Percentiles rank a stretch among this genome's conserved stretches.
phyloP scores from a whole-genome alignment of 2,329 filamentous ascomycete genomes.

The Fusarium euwallaceae region DNA sequence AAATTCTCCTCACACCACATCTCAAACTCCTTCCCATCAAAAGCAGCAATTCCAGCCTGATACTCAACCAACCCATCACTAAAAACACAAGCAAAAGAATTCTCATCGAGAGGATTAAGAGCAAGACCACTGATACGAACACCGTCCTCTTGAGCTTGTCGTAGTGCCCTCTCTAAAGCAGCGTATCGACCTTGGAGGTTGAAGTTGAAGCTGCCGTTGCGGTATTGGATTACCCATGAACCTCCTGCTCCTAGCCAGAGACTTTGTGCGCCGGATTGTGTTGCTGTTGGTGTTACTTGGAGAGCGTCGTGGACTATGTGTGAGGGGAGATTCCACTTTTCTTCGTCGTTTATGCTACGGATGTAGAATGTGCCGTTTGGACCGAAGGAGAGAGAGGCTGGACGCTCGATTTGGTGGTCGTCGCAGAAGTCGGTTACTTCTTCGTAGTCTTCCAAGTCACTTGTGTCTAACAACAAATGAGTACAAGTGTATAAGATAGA shows the following conservation, averaged over 20 bases:
- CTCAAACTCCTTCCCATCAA: constrained; percentile 28
- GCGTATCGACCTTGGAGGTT: constrained; percentile 35
- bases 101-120: constrained; percentile 26
- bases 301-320: constrained; percentile 10
- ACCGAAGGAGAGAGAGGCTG: constrained; percentile 38
- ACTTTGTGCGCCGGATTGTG: constrained; percentile 16
- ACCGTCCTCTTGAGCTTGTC: constrained; percentile 5
- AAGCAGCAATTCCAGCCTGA: constrained; percentile 12
- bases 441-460: constrained; percentile 37
- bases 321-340: constrained; percentile 34
- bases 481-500: not conserved
- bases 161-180: constrained; percentile 7
- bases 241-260: constrained; percentile 40
- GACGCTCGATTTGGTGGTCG: constrained; percentile 39
- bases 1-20: constrained; percentile 38
- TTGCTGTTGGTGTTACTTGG: constrained; percentile 13
- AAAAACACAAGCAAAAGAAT: constrained; percentile 31
- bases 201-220: constrained; percentile 28
- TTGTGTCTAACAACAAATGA: constrained; percentile 17
- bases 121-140: constrained; percentile 29
- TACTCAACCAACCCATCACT: constrained; percentile 27
- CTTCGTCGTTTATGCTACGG: constrained; percentile 25
- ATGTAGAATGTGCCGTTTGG: constrained; percentile 34
- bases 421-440: constrained; percentile 30
- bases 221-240: constrained; percentile 43